phyloP scores from a whole-genome alignment of 2,329 filamentous ascomycete species.

The Xylariales sp. region DNA sequence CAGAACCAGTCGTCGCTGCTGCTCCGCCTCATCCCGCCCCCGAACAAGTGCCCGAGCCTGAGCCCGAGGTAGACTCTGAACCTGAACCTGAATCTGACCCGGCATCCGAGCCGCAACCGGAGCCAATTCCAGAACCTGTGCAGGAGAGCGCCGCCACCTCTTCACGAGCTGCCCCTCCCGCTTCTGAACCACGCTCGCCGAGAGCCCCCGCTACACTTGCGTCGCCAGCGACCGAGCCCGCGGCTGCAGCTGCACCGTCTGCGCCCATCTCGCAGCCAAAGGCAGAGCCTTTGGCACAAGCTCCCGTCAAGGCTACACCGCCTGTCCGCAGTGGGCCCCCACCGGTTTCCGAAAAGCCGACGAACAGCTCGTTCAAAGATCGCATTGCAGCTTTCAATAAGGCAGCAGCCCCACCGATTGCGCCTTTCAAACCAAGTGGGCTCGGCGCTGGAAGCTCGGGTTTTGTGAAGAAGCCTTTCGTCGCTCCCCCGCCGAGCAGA shows the following conservation, averaged over 20 bases:
- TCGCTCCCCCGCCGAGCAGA: constrained; percentile 88
- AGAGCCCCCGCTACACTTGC: constrained; percentile 22
- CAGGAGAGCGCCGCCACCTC: constrained; percentile 28
- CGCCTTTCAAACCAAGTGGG: constrained; percentile 81
- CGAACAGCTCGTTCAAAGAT: constrained; percentile 78
- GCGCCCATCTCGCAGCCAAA: constrained; percentile 23
- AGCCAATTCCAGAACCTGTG: constrained; percentile 12
- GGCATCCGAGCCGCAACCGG: constrained; percentile 13
- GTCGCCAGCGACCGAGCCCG: constrained; percentile 31
- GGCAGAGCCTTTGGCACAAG: constrained; percentile 30
- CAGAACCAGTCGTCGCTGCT: constrained; percentile 23
- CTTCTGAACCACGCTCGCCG: constrained; percentile 20
- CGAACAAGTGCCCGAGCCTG: constrained; percentile 29
- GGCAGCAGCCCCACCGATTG: constrained; percentile 73
- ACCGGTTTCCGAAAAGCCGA: constrained; percentile 69
- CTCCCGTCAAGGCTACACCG: constrained; percentile 31
- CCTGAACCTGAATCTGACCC: constrained; percentile 20
- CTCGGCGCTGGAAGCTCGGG: constrained; percentile 49
- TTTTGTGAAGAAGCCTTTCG: constrained; percentile 96
- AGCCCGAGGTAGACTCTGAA: constrained; percentile 26
- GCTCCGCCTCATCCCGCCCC: constrained; percentile 29
- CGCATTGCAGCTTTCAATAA: constrained; percentile 98
- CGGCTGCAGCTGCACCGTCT: constrained; percentile 32
- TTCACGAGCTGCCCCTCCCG: constrained; percentile 22
- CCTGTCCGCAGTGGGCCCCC: constrained; percentile 53